phyloP scores from a whole-genome alignment of 805 yeast genomes.

The Phaffomyces antillensis region DNA sequence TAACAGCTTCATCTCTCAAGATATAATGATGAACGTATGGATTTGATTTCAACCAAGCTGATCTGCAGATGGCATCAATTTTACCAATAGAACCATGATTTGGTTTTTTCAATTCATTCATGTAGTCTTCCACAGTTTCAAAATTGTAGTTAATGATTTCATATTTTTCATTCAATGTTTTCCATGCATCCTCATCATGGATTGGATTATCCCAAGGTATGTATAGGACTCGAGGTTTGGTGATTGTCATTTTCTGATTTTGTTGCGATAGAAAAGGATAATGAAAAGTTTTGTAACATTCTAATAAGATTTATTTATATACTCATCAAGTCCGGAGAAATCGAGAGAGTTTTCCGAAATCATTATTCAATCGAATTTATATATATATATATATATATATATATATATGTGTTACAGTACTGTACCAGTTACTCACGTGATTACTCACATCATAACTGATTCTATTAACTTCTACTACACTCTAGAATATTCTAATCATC shows the following conservation, averaged over 20 bases:
- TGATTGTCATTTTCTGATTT: slow-evolving; percentile 2
- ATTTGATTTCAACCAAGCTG: slow-evolving; percentile 32
- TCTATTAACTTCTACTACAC: too few relatives aligned
- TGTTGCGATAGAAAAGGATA: neutral
- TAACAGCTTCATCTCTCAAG: slow-evolving; percentile 29
- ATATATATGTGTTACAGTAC: too few relatives aligned
- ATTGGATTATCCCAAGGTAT: slow-evolving; percentile 32
- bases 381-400: too few relatives aligned
- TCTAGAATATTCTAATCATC: too few relatives aligned
- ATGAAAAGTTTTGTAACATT: neutral
- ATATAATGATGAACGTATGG: slow-evolving; percentile 33
- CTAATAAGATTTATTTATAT: neutral
- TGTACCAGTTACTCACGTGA: too few relatives aligned
- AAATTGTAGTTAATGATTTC: slow-evolving; percentile 29
- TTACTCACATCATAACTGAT: too few relatives aligned
- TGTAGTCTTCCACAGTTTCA: slow-evolving; percentile 28
- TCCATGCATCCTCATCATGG: slow-evolving; percentile 33
- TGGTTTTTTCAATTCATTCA: slow-evolving; percentile 28
- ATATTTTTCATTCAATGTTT: slow-evolving; percentile 28
- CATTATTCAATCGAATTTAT: too few relatives aligned
- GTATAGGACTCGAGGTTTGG: slow-evolving; percentile 30
- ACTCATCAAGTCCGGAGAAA: neutral
- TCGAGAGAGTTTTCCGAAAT: neutral
- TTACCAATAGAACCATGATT: slow-evolving; percentile 28
- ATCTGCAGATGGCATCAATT: slow-evolving; percentile 31